Percentiles rank a stretch among this genome's conserved stretches.
These are phyloP conservation scores for Gomphus bonarii DNA, from an alignment of 1,284 basidiomycete species.

Conservation along the genomic window DNA sequence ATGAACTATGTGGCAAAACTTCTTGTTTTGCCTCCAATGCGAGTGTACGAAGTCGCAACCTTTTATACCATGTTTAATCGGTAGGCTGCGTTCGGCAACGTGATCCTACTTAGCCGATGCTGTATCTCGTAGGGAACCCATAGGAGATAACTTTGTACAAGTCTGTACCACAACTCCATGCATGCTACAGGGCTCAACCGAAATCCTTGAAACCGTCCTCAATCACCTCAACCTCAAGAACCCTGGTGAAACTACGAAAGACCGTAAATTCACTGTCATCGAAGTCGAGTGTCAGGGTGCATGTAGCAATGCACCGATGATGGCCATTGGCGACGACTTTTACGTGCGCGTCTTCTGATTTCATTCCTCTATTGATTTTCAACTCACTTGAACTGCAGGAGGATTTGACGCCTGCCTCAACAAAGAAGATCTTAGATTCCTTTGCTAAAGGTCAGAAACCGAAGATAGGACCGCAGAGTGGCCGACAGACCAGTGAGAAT, in stretches of 20 bases:
- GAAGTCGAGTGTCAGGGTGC: constrained; percentile 99
- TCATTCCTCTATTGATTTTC: background rate
- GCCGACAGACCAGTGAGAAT: constrained; percentile 82
- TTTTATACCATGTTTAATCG: constrained; percentile 99
- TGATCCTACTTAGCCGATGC: background rate
- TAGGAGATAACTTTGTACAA: constrained; percentile 92
- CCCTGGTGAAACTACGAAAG: constrained; percentile 85
- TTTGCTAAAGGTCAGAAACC: constrained; percentile 82
- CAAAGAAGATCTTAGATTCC: constrained; percentile 79
- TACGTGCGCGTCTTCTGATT: constrained; percentile 49
- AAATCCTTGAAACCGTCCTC: constrained; percentile 82
- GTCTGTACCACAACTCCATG: constrained; percentile 99
- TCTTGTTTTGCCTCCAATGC: constrained; percentile 95
- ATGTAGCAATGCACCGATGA: constrained; percentile 99
- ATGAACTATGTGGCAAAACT: constrained; percentile 97
- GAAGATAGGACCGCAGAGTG: constrained; percentile 87
- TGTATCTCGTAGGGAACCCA: constrained; percentile 63
- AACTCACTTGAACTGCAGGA: constrained; percentile 44
- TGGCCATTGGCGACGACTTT: constrained; percentile 94
- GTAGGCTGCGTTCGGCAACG: constrained; percentile 28
- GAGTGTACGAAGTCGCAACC: constrained; percentile 98
- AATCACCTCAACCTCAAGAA: constrained; percentile 76
- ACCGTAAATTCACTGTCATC: constrained; percentile 95
- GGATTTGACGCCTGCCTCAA: constrained; percentile 90
- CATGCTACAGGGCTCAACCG: constrained; percentile 89